Percentiles rank a stretch among this genome's conserved stretches.
Conservation (phyloP, 495 filamentous ascomycete genomes). For the Penicillium robsamsonii region DNA sequence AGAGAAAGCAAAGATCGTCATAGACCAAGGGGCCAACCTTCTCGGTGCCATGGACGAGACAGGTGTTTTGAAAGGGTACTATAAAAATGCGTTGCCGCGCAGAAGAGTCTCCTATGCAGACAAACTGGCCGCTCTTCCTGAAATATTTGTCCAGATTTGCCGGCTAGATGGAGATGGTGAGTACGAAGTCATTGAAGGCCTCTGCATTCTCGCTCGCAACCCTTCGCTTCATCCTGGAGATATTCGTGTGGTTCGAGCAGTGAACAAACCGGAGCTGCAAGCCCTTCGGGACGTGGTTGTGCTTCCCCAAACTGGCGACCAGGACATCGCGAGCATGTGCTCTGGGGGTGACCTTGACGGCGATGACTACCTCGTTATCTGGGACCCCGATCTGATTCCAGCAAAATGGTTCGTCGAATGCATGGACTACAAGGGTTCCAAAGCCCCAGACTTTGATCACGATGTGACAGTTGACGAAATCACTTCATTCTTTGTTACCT, state of each 20-base stretch:
- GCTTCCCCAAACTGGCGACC: conserved; percentile 79
- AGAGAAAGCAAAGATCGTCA: conserved; percentile 83
- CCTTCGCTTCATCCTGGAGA: conserved; percentile 94
- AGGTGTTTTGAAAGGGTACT: conserved; percentile 68
- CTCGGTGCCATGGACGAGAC: conserved; percentile 91
- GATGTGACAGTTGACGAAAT: conserved; percentile 68
- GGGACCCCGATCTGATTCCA: conserved; percentile 78
- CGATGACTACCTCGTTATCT: conserved; percentile 92
- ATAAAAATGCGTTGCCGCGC: conserved; percentile 26
- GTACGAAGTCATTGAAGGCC: conserved; percentile 67
- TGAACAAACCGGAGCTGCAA: conserved; percentile 67
- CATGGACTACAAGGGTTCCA: conserved; percentile 66
- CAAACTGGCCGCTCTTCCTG: conserved; percentile 57
- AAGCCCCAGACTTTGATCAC: conserved; percentile 49
- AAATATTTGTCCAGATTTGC: conserved; percentile 84
- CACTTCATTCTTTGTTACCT: conserved; percentile 80
- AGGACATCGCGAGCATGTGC: conserved; percentile 87
- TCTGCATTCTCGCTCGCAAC: conserved; percentile 86
- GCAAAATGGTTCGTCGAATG: conserved; percentile 64
- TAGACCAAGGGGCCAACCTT: conserved; percentile 81
- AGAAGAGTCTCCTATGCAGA: conserved; percentile 31
- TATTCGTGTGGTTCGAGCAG: conserved; percentile 81
- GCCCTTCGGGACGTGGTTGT: conserved; percentile 85
- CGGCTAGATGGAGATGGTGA: conserved; percentile 47
- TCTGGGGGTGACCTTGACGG: conserved; percentile 96